These are phyloP conservation scores for Elongisporangium senticosum DNA, from an alignment of 352 stramenopile species.

Conservation along the genomic window DNA sequence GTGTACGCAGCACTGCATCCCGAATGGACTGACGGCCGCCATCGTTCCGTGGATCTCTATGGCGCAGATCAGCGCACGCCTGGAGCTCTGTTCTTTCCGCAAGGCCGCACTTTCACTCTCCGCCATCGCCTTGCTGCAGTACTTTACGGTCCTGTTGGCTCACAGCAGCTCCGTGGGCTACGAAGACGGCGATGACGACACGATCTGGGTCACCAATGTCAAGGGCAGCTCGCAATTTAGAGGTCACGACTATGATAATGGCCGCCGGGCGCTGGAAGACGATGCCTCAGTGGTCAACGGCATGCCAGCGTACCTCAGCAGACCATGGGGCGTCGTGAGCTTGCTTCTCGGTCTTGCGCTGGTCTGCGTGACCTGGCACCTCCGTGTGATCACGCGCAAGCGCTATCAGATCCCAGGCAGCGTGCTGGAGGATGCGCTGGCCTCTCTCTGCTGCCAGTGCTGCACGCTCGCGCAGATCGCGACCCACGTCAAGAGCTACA, in stretches of 20 bases:
- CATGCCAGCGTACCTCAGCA: conserved; percentile 8
- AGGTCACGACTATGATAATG: conserved; percentile 13
- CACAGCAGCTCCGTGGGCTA: neutral
- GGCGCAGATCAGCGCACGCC: conserved; percentile 36
- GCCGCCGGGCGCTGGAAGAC: neutral
- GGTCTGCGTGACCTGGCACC: conserved; percentile 25
- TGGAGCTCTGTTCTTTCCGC: conserved; percentile 28
- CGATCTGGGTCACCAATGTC: conserved; percentile 11
- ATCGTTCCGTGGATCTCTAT: conserved; percentile 41
- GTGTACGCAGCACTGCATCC: conserved; percentile 34
- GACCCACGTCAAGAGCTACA: conserved; percentile 56
- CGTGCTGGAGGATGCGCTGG: conserved; percentile 22
- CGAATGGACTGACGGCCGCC: conserved; percentile 48
- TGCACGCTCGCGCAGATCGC: conserved; percentile 47
- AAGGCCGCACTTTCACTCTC: conserved; percentile 19
- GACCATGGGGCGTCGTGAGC: neutral
- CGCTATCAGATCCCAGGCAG: conserved; percentile 36
- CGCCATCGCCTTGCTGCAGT: conserved; percentile 16
- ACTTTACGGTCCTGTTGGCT: conserved; percentile 13
- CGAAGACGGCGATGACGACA: neutral
- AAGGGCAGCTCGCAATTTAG: conserved; percentile 1
- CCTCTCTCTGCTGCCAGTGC: conserved; percentile 33
- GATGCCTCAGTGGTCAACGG: neutral
- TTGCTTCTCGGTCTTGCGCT: conserved; percentile 6
- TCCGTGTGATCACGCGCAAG: conserved; percentile 29